phyloP scores from a whole-genome alignment of 1,139 yeast genomes.

The Taphrina pruni region DNA sequence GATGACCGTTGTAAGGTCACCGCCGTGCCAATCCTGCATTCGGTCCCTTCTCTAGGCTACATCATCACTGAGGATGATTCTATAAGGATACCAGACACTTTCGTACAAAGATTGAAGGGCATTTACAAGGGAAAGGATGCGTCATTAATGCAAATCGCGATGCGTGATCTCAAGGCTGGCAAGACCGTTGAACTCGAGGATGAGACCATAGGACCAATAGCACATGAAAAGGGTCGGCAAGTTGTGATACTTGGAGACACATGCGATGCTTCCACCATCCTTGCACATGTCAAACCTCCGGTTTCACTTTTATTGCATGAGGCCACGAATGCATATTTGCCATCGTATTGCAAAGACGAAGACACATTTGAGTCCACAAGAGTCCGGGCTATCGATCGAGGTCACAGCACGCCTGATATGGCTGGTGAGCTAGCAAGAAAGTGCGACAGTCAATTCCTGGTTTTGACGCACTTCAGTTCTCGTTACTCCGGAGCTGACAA shows the following conservation, averaged over 20 bases:
- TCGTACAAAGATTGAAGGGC: background rate
- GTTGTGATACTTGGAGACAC: conserved; percentile 39
- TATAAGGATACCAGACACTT: background rate
- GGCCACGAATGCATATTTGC: conserved; percentile 40
- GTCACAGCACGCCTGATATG: conserved; percentile 40
- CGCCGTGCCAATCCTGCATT: conserved; percentile 34
- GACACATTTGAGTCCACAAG: conserved; percentile 18
- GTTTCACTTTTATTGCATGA: conserved; percentile 36
- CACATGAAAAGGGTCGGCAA: conserved; percentile 24
- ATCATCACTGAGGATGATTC: conserved; percentile 25
- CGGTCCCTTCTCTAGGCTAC: conserved; percentile 34
- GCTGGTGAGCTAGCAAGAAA: conserved; percentile 40
- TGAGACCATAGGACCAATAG: conserved; percentile 8
- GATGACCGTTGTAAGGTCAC: conserved; percentile 23
- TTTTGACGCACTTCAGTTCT: conserved; percentile 36
- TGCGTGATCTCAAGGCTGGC: conserved; percentile 27
- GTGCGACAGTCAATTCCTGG: conserved; percentile 11
- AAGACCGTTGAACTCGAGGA: background rate
- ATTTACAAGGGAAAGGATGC: background rate
- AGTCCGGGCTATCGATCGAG: conserved; percentile 28
- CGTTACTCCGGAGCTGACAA: conserved; percentile 37
- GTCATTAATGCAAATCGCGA: conserved; percentile 1
- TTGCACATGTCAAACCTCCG: conserved; percentile 10
- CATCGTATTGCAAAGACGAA: conserved; percentile 12
- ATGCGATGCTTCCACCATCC: conserved; percentile 23